Evolutionary conservation across 2,329 filamentous ascomycete genomes (phyloP).

Genomic region (Aspergillus brasiliensis): DNA sequence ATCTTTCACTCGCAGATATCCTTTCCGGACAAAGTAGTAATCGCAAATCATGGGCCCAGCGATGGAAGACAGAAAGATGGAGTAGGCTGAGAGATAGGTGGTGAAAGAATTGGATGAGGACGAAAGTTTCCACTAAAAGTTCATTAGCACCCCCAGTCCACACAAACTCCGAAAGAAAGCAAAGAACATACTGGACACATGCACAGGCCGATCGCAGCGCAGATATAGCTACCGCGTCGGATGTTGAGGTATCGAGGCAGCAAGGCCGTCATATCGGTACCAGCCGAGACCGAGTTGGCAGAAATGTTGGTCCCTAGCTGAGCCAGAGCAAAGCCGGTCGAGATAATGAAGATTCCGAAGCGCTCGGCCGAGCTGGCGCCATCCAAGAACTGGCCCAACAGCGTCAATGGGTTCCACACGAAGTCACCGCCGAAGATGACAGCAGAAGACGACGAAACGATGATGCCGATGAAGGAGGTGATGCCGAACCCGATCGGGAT

Average conservation of each 20-base stretch:
- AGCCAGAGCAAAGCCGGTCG: constrained; percentile 71
- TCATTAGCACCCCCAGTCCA: constrained; percentile 14
- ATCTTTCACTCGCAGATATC: constrained; percentile 75
- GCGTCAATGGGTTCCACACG: constrained; percentile 72
- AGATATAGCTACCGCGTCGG: constrained; percentile 83
- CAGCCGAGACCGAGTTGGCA: constrained; percentile 81
- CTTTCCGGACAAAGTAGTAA: constrained; percentile 83
- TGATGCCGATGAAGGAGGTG: constrained; percentile 83
- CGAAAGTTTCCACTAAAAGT: constrained; percentile 64
- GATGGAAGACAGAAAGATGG: constrained; percentile 90
- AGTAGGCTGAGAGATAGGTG: constrained; percentile 88
- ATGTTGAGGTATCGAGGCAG: constrained; percentile 81
- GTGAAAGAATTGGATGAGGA: constrained; percentile 78
- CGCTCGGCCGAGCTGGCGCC: constrained; percentile 69
- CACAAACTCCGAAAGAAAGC: neutral
- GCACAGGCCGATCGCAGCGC: constrained; percentile 73
- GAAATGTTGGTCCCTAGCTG: constrained; percentile 87
- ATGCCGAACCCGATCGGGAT: constrained; percentile 73
- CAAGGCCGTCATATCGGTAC: constrained; percentile 79
- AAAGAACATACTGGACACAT: constrained; percentile 69
- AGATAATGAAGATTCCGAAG: constrained; percentile 75
- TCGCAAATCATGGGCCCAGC: constrained; percentile 88
- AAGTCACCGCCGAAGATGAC: constrained; percentile 64
- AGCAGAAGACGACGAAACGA: constrained; percentile 68
- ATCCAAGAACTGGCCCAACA: constrained; percentile 68